A percentile compares a stretch with the other conserved stretches of the same genome.
These are phyloP conservation scores for Pyrenophora graminea DNA, from an alignment of 2,329 filamentous ascomycete genomes.

Conservation along the genomic window DNA sequence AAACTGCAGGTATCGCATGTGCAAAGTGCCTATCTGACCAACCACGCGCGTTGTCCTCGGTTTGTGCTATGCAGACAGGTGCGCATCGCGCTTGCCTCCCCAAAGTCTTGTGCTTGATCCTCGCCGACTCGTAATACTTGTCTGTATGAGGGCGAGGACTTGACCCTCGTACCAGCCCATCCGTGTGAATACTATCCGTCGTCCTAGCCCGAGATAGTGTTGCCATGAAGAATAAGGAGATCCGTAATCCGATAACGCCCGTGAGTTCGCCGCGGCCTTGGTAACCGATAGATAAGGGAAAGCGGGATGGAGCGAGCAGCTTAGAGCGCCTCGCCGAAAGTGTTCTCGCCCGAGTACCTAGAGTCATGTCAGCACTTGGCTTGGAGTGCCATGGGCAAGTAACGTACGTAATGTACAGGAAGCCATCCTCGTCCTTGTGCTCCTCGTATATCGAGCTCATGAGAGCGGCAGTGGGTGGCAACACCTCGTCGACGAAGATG, in stretches of 20 bases:
- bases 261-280: slow-evolving; percentile 31
- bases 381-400: background rate
- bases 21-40: slow-evolving; percentile 13
- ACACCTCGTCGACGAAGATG: slow-evolving; percentile 98
- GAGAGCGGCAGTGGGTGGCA: slow-evolving; percentile 92
- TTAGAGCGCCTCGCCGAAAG: slow-evolving; percentile 70
- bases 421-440: slow-evolving; percentile 88
- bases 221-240: slow-evolving; percentile 27
- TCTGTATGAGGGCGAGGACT: slow-evolving; percentile 10
- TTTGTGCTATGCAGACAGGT: background rate
- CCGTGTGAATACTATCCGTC: slow-evolving; percentile 20
- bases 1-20: slow-evolving; percentile 28
- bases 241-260: slow-evolving; percentile 38
- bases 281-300: slow-evolving; percentile 25
- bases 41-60: slow-evolving; percentile 1
- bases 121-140: slow-evolving; percentile 7
- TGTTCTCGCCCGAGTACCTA: slow-evolving; percentile 97
- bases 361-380: slow-evolving; percentile 25
- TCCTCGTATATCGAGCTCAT: slow-evolving; percentile 99
- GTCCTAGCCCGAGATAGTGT: slow-evolving; percentile 25
- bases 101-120: slow-evolving; percentile 5
- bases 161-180: slow-evolving; percentile 10
- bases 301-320: slow-evolving; percentile 12
- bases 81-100: background rate
- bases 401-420: slow-evolving; percentile 93